Percentiles rank a stretch among this genome's conserved stretches.
phyloP scores from a whole-genome alignment of 305 asterid genomes.

The Fraxinus sp. region DNA sequence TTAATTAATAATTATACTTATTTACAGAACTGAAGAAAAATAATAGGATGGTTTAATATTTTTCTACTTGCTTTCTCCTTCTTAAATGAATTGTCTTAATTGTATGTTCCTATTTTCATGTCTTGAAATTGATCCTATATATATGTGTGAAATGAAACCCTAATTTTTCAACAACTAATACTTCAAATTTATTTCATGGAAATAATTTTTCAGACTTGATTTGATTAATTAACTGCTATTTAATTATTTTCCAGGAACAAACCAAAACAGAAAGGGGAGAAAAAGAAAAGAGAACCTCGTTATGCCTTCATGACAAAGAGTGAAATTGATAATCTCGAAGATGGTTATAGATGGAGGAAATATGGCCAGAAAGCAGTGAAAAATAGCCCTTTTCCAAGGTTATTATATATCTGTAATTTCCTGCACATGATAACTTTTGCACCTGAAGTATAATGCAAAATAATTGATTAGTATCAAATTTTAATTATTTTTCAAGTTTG shows the following conservation, averaged over 20 bases:
- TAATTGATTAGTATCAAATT: neutral
- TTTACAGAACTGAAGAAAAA: neutral
- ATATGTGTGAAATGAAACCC: slow-evolving; percentile 27
- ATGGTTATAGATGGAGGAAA: slow-evolving; percentile 87
- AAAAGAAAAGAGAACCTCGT: slow-evolving; percentile 50
- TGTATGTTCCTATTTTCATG: neutral
- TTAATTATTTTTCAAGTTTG: neutral
- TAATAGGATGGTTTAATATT: neutral
- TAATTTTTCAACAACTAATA: neutral
- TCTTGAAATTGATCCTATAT: neutral
- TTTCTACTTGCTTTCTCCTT: neutral
- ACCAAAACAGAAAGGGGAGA: slow-evolving; percentile 49
- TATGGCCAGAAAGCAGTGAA: slow-evolving; percentile 86
- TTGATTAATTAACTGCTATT: neutral
- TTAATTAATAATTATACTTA: neutral
- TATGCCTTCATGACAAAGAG: slow-evolving; percentile 80
- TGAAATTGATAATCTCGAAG: slow-evolving; percentile 73
- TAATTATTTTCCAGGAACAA: slow-evolving; percentile 36
- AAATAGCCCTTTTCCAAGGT: slow-evolving; percentile 79
- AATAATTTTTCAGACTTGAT: neutral
- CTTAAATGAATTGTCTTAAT: neutral
- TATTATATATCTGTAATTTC: neutral
- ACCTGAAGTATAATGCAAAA: neutral
- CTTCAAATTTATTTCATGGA: neutral
- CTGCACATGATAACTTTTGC: neutral